These are phyloP conservation scores for Theobroma grandiflorum DNA, from an alignment of 441 rosid species.

Conservation along the genomic window DNA sequence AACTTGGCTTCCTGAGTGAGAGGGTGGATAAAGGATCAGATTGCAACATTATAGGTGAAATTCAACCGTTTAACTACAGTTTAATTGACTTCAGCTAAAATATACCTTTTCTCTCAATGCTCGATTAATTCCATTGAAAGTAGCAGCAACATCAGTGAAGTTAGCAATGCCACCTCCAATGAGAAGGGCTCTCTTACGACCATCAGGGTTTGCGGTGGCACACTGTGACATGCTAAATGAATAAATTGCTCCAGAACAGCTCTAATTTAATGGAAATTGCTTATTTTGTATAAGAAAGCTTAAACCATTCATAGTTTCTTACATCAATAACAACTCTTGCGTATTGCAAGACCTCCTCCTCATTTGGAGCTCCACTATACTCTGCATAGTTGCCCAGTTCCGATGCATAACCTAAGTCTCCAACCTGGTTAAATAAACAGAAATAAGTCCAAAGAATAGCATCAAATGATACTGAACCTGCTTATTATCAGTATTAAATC, in stretches of 20 bases:
- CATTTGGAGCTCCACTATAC: slow-evolving; percentile 97
- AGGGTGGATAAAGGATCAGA: slow-evolving; percentile 11
- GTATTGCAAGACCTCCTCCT: slow-evolving; percentile 93
- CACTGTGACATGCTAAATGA: slow-evolving; percentile 51
- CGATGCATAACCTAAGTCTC: slow-evolving; percentile 95
- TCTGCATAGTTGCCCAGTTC: slow-evolving; percentile 96
- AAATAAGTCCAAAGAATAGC: slow-evolving; percentile 16
- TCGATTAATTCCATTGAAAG: slow-evolving; percentile 85
- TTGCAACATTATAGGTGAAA: slow-evolving; percentile 17
- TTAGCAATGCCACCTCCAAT: slow-evolving; percentile 97
- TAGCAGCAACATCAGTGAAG: slow-evolving; percentile 92
- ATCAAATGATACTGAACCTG: slow-evolving; percentile 16
- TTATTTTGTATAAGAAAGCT: neutral
- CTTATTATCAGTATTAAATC: neutral
- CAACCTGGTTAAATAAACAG: slow-evolving; percentile 61
- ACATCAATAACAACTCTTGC: slow-evolving; percentile 95
- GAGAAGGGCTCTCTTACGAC: slow-evolving; percentile 84
- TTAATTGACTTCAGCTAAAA: slow-evolving; percentile 7
- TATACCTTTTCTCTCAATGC: slow-evolving; percentile 86
- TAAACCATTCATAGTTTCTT: slow-evolving; percentile 31
- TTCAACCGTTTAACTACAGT: slow-evolving; percentile 10
- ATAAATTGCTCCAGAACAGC: slow-evolving; percentile 20
- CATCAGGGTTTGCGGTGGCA: slow-evolving; percentile 89
- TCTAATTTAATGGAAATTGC: slow-evolving; percentile 6
- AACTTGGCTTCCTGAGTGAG: slow-evolving; percentile 70